These are phyloP conservation scores for Pestalotiopsis sp. DNA, from an alignment of 2,329 filamentous ascomycete species.

Conservation along the genomic window DNA sequence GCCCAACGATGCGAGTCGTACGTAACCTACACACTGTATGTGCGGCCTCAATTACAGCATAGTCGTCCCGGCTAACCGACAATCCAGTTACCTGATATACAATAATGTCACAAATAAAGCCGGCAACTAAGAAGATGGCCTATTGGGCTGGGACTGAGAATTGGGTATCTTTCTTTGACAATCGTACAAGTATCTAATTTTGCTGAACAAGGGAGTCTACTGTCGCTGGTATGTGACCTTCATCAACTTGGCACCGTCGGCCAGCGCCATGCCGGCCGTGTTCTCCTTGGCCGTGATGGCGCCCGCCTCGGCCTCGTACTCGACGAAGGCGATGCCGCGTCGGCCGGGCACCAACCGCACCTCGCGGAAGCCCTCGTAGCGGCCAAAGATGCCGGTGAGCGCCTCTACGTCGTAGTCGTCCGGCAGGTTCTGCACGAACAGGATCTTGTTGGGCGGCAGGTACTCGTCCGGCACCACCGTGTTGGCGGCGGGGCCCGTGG, in stretches of 20 bases:
- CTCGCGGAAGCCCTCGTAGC: slow-evolving; percentile 93
- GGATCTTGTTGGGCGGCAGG: slow-evolving; percentile 92
- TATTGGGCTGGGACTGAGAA: background rate
- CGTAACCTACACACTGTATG: no score
- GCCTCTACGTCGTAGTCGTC: slow-evolving; percentile 81
- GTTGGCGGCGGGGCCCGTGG: slow-evolving; percentile 65
- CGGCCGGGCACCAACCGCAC: slow-evolving; percentile 85
- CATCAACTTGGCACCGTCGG: slow-evolving; percentile 72
- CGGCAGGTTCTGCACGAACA: slow-evolving; percentile 91
- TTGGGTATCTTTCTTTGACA: background rate
- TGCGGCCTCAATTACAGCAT: no score
- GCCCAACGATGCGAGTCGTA: no score
- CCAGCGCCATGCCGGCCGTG: slow-evolving; percentile 80
- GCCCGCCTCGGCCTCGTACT: slow-evolving; percentile 88
- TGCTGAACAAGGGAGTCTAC: slow-evolving; percentile 38
- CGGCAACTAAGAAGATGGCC: no score
- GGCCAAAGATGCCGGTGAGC: slow-evolving; percentile 77
- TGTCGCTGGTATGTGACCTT: slow-evolving; percentile 97
- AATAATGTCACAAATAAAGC: no score
- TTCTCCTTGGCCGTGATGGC: slow-evolving; percentile 94
- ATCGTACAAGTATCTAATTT: background rate
- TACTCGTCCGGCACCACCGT: slow-evolving; percentile 95
- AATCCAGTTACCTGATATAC: no score
- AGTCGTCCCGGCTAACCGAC: no score
- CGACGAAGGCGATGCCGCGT: slow-evolving; percentile 89